Evolutionary conservation across 306 rosid genomes (phyloP).

Genomic region (Quercus glauca): DNA sequence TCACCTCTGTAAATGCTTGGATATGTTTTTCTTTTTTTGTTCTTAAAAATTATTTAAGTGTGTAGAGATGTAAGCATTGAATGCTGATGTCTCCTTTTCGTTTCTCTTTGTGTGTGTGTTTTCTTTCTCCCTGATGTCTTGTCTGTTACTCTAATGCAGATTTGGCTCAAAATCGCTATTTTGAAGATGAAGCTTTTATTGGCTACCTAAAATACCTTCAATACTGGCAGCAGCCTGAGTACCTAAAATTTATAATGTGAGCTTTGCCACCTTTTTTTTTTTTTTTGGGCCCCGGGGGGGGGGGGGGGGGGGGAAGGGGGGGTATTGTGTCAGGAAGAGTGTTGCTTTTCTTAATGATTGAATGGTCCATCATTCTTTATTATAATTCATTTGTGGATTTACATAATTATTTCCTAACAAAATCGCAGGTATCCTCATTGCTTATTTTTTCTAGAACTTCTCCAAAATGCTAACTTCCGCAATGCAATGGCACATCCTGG

Average conservation of each 20-base stretch:
- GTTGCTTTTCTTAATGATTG: not conserved
- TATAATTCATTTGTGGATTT: conserved; percentile 7
- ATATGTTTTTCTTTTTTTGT: not conserved
- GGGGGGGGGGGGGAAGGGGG: not conserved
- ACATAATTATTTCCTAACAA: not conserved
- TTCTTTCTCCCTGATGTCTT: conserved; percentile 7
- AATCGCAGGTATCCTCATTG: conserved; percentile 89
- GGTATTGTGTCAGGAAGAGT: not conserved
- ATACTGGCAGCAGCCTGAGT: conserved; percentile 96
- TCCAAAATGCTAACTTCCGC: conserved; percentile 86
- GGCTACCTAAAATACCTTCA: conserved; percentile 94
- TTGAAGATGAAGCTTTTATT: conserved; percentile 95
- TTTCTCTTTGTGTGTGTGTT: not conserved
- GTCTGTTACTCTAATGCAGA: conserved; percentile 40
- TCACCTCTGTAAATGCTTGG: not conserved
- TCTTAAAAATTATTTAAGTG: not conserved
- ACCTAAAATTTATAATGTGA: conserved; percentile 79
- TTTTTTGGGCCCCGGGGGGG: not conserved
- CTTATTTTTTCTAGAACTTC: conserved; percentile 89
- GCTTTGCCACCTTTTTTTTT: conserved; percentile 4
- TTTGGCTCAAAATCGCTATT: conserved; percentile 92
- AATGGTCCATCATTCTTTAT: not conserved
- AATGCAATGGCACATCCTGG: conserved; percentile 97
- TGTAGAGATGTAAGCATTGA: not conserved
- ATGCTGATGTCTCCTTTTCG: not conserved